Evolutionary conservation across 2,329 filamentous ascomycete genomes (phyloP), one percentile per base, ranked within the genome.

Genomic region (Nemania serpens): DNA sequence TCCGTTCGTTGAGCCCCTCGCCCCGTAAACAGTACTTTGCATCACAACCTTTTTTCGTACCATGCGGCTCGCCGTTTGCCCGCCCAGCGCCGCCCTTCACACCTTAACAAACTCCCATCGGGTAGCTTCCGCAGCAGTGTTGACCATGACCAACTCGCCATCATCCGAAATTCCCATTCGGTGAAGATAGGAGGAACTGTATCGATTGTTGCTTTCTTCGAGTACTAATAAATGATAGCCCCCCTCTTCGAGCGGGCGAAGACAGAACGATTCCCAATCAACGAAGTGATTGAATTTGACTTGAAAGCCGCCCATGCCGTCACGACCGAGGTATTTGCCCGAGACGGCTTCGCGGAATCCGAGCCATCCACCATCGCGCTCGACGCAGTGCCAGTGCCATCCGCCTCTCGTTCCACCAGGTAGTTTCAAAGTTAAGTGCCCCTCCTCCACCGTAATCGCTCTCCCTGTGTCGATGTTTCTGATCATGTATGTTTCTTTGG

Each of bases 401-500:
- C 37, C 49, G 22, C 55, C 61, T 13, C 45, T 34, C 1, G 41
- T 37, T 25, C 51, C 59, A 12, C n/a, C 29, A 15, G 52, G 51
- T 10, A 18, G 39, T 10, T 33, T 12, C n/a, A 53, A 47, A 33
- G 45, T 39, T n/a, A 62, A 37, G 12, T 10, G 39, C 1, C 54
- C 61, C 6, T 29, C 36, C 15, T 33, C 41, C 2, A 64, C 29
- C 5, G 47, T 56, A 18, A 64, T 37, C 2, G 47, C 56, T 11
- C 13, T n/a, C 15, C 47, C 56, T 5, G 53, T 41, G 22, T 58
- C 49, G 3, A 58, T 3, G 25, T 66, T 48, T 10, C 58, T 20
- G 36, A 66, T 66, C 53, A 64, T 64, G 36, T 60, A 66, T 42
- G 29, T 45, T 13, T 37, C 41, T 1, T 49, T 45, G 15, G 48